A percentile compares a stretch with the other conserved stretches of the same genome.
phyloP scores from a whole-genome alignment of 2,329 filamentous ascomycete species.

The Fusarium brachygibbosum region DNA sequence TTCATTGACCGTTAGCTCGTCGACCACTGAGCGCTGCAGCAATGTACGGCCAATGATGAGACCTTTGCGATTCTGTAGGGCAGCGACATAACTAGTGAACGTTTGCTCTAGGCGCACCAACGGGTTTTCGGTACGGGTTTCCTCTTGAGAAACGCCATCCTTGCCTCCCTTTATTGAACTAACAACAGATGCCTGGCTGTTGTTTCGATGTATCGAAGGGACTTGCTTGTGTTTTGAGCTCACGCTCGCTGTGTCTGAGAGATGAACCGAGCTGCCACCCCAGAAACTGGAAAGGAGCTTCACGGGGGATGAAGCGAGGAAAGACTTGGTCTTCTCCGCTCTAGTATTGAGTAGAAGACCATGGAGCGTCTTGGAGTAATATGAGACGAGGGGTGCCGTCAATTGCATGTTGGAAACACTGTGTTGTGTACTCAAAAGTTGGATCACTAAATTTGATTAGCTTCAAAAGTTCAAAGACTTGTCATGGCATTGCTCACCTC shows the following conservation, averaged over 20 bases:
- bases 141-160: slow-evolving; percentile 58
- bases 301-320: slow-evolving; percentile 86
- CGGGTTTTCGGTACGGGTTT: slow-evolving; percentile 72
- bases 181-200: slow-evolving; percentile 67
- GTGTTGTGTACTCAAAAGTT: slow-evolving; percentile 78
- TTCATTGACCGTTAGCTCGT: slow-evolving; percentile 87
- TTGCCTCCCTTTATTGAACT: slow-evolving; percentile 65
- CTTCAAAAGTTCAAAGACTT: background rate
- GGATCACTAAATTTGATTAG: slow-evolving; percentile 71
- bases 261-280: slow-evolving; percentile 68
- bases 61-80: slow-evolving; percentile 86
- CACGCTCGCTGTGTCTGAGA: slow-evolving; percentile 45
- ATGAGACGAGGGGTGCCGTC: slow-evolving; percentile 78
- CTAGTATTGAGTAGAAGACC: slow-evolving; percentile 74
- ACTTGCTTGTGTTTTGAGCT: slow-evolving; percentile 58
- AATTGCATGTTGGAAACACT: slow-evolving; percentile 74
- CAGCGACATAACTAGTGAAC: slow-evolving; percentile 84
- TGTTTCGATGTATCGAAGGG: slow-evolving; percentile 58
- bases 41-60: slow-evolving; percentile 85
- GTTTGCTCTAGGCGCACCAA: slow-evolving; percentile 84
- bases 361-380: slow-evolving; percentile 82
- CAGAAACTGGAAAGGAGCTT: slow-evolving; percentile 91
- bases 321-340: slow-evolving; percentile 74
- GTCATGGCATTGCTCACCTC: slow-evolving; percentile 66
- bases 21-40: slow-evolving; percentile 76